These are phyloP conservation scores for Cordyceps cateniannulata DNA, from an alignment of 2,329 filamentous ascomycete species.

Conservation along the genomic window DNA sequence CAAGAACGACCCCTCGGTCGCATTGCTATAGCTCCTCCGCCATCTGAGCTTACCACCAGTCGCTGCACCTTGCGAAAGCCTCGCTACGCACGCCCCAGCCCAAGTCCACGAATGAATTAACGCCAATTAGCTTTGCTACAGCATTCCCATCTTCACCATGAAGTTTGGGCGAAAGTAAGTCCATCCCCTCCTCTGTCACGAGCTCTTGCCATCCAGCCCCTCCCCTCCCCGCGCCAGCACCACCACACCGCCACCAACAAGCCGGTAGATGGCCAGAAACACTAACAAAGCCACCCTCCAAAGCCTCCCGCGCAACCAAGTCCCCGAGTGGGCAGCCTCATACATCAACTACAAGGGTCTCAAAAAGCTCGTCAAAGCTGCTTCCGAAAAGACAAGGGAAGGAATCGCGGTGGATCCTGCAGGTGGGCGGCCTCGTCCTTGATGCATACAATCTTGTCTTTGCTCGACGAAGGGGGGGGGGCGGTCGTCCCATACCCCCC, in stretches of 20 bases:
- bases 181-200: background rate
- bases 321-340: slow-evolving; percentile 76
- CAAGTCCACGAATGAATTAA: background rate
- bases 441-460: slow-evolving; percentile 8
- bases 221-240: background rate
- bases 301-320: slow-evolving; percentile 72
- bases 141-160: slow-evolving; percentile 33
- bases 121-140: background rate
- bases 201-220: background rate
- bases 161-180: slow-evolving; percentile 58
- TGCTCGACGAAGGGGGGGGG: slow-evolving; percentile 15
- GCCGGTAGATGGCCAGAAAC: slow-evolving; percentile 9
- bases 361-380: slow-evolving; percentile 91
- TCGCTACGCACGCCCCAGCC: background rate
- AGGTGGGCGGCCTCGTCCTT: slow-evolving; percentile 53
- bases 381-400: slow-evolving; percentile 56
- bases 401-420: slow-evolving; percentile 80
- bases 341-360: slow-evolving; percentile 89
- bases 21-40: background rate
- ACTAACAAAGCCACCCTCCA: slow-evolving; percentile 9
- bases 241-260: slow-evolving; percentile 14
- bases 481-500: slow-evolving; percentile 22
- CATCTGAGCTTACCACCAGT: background rate
- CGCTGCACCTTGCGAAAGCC: background rate
- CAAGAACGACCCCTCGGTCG: background rate